phyloP scores from a whole-genome alignment of 2,329 filamentous ascomycete genomes.

The Fusarium fujikuroi region DNA sequence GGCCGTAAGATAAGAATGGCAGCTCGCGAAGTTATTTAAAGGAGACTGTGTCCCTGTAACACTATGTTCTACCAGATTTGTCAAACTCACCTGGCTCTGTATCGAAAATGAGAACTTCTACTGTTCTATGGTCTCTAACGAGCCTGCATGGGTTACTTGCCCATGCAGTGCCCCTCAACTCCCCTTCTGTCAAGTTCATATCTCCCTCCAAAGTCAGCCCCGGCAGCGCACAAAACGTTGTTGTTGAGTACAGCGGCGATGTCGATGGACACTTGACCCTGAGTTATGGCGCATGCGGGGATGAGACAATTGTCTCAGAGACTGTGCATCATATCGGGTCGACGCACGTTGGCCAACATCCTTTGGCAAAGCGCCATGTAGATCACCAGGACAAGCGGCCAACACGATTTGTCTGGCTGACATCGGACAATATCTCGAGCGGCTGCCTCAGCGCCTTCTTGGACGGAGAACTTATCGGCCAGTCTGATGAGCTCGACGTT shows the following conservation, averaged over 20 bases:
- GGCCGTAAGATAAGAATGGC: background rate
- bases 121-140: fast-evolving
- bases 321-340: conserved; percentile 31
- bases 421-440: background rate
- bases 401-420: conserved; percentile 39
- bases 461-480: conserved; percentile 28
- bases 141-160: background rate
- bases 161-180: background rate
- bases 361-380: conserved; percentile 33
- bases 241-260: conserved; percentile 31
- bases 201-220: background rate
- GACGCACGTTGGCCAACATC: conserved; percentile 38
- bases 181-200: background rate
- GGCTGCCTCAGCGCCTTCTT: conserved; percentile 42
- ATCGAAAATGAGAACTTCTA: background rate
- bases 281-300: conserved; percentile 32
- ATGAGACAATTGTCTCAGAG: background rate
- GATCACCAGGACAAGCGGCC: conserved; percentile 29
- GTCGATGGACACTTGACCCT: conserved; percentile 35
- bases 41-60: no score
- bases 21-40: no score
- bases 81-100: fast-evolving
- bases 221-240: conserved; percentile 34
- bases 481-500: conserved; percentile 13
- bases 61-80: no score